Evolutionary conservation across 306 rosid genomes (phyloP).

Genomic region (Pyrus communis): DNA sequence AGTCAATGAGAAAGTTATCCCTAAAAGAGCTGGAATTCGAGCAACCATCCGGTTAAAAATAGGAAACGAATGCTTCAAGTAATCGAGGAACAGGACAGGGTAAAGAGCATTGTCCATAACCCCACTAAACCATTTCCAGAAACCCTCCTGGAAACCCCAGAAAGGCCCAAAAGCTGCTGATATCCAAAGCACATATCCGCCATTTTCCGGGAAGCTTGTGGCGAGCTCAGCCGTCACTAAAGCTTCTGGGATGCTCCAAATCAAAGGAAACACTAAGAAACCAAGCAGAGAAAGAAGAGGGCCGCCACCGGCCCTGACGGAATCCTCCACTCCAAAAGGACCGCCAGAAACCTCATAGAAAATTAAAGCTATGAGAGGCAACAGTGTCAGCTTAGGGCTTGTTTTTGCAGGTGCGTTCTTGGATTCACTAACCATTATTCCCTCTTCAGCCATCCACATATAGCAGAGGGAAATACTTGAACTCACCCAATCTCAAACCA

Average conservation of each 20-base stretch:
- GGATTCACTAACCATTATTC: slow-evolving; percentile 24
- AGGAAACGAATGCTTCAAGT: slow-evolving; percentile 69
- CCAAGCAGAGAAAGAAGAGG: slow-evolving; percentile 73
- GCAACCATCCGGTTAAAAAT: slow-evolving; percentile 38
- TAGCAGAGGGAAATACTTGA: neutral
- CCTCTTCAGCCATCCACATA: slow-evolving; percentile 43
- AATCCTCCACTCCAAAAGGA: slow-evolving; percentile 85
- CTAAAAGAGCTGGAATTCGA: slow-evolving; percentile 65
- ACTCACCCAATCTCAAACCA: neutral
- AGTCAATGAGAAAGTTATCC: slow-evolving; percentile 55
- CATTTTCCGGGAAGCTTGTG: slow-evolving; percentile 73
- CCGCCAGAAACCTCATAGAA: slow-evolving; percentile 96
- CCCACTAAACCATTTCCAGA: slow-evolving; percentile 96
- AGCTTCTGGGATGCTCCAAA: slow-evolving; percentile 93
- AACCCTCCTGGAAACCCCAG: slow-evolving; percentile 90
- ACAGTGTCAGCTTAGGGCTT: slow-evolving; percentile 54
- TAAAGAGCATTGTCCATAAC: slow-evolving; percentile 91
- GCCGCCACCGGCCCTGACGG: slow-evolving; percentile 72
- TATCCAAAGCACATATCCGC: slow-evolving; percentile 83
- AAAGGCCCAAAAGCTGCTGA: slow-evolving; percentile 78
- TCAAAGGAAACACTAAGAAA: slow-evolving; percentile 59
- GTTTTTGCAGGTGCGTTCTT: slow-evolving; percentile 19
- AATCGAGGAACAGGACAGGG: slow-evolving; percentile 86
- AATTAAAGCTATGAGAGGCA: slow-evolving; percentile 80
- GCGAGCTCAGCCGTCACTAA: slow-evolving; percentile 86